Conservation (phyloP, 2,329 filamentous ascomycete species). For the Trichoderma sp. region DNA sequence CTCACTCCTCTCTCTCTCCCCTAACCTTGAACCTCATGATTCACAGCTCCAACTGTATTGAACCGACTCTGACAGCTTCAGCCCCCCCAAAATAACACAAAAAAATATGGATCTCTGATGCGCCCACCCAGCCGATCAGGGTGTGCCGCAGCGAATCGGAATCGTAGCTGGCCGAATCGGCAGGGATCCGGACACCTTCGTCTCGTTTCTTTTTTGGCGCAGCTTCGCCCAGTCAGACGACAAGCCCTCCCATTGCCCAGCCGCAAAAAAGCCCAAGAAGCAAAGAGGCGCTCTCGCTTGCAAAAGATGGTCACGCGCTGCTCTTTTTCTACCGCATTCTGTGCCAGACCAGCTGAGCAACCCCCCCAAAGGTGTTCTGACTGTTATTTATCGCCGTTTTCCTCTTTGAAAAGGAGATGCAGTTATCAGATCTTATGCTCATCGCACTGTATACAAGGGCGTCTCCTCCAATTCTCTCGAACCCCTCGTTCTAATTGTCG, state of each 20-base stretch:
- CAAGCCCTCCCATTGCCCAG: constrained; percentile 1
- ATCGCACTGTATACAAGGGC: too few relatives aligned
- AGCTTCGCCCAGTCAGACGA: constrained; percentile 24
- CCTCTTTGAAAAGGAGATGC: background rate
- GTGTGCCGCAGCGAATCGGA: constrained; percentile 22
- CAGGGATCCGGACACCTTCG: constrained; percentile 10
- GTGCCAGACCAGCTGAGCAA: constrained; percentile 12
- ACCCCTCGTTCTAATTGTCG: too few relatives aligned
- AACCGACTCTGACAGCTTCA: constrained; percentile 11
- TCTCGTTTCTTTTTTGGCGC: background rate
- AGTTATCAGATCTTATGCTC: too few relatives aligned
- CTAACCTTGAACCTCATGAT: background rate
- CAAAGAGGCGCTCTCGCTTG: constrained; percentile 3
- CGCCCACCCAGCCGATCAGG: constrained; percentile 10
- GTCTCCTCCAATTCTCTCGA: too few relatives aligned
- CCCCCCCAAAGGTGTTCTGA: background rate
- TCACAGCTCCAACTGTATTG: background rate
- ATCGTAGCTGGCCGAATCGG: constrained; percentile 22
- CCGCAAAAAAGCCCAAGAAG: background rate
- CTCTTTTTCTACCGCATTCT: background rate
- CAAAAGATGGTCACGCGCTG: constrained; percentile 11
- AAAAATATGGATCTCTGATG: constrained; percentile 26
- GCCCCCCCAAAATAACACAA: background rate
- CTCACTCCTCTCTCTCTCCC: background rate
- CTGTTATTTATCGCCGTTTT: background rate